Evolutionary conservation across 192 early-diverging fungal species (phyloP).

Genomic region (Coemansia sp.): DNA sequence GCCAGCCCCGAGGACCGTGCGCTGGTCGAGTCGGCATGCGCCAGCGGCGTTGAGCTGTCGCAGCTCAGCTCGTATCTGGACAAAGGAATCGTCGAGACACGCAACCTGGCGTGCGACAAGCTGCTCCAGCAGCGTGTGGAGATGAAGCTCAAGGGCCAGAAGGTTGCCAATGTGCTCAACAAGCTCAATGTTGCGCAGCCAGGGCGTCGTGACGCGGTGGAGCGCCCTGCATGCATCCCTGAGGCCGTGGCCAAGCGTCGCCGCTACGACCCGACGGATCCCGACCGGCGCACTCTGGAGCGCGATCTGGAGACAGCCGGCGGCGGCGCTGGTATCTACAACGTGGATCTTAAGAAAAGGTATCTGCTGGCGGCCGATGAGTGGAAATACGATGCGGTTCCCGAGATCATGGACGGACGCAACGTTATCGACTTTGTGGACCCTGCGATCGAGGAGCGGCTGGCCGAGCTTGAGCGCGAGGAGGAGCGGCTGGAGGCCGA

Average conservation of each 20-base stretch:
- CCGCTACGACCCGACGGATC: constrained; percentile 81
- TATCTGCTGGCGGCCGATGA: constrained; percentile 83
- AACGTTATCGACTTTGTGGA: constrained; percentile 99
- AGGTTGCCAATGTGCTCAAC: constrained; percentile 92
- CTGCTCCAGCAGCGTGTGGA: constrained; percentile 92
- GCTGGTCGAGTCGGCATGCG: constrained; percentile 73
- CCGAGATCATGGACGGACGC: constrained; percentile 98
- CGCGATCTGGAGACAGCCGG: constrained; percentile 86
- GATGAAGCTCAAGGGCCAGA: constrained; percentile 88
- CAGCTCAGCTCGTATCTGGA: constrained; percentile 93
- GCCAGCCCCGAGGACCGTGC: constrained; percentile 69
- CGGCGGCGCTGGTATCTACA: constrained; percentile 97
- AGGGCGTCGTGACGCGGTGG: constrained; percentile 77
- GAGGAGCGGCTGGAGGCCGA: constrained; percentile 94
- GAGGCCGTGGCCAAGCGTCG: constrained; percentile 64
- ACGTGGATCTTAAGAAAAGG: constrained; percentile 90
- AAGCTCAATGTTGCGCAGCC: constrained; percentile 95
- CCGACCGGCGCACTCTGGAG: constrained; percentile 80
- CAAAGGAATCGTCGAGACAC: constrained; percentile 95
- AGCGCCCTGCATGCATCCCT: constrained; percentile 84
- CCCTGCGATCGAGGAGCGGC: constrained; percentile 93
- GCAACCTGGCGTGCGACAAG: constrained; percentile 91
- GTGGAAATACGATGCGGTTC: constrained; percentile 97
- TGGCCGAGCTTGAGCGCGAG: constrained; percentile 94
- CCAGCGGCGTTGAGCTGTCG: constrained; percentile 70